Evolutionary conservation across 345 rosid genomes (phyloP), one percentile per base, ranked within the genome.

Genomic region (Hypericum androsaemum): DNA sequence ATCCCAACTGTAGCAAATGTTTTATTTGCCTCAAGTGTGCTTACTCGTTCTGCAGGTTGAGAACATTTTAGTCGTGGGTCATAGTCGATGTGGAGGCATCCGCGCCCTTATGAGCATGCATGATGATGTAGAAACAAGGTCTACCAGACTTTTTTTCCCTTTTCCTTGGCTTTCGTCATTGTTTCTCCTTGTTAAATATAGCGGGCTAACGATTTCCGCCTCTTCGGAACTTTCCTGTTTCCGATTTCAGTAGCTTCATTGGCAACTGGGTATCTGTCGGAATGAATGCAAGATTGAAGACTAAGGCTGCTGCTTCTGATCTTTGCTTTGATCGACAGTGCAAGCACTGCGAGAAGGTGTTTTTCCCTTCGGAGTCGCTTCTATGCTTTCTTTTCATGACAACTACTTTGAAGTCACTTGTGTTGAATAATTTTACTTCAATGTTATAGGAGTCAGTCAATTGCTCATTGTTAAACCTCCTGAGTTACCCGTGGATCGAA

Each of bases 1-100:
- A 22, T 22, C 4, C 32, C 32, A 22, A 22, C n/a, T n/a, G n/a
- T n/a, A 22, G 32, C 32, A 22, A 1, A 22, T 22, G 32, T 22
- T 22, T 22, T 22, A 22, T 22, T 22, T 22, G 1, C 32, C 32
- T 22, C 32, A 22, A 22, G 32, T 22, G 4, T 22, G 1, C 32
- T 55, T 48, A 13, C 32, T 10, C 12, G 9, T 50, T 60, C 67
- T 43, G 59, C 83, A 94, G 99, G 99, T 94, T 56, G 84, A 80
- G 67, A 88, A 94, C 67, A 79, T 94, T 65, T 74, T 94, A 55
- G 79, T 94, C 11, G 47, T 83, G 56, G 99, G 99, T 55, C 97
- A 94, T 74, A 94, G 99, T 75, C 56, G 89, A 22, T 94, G 99
- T 39, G 95, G 99, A 58, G 99, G 97, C 54, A 94, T 94, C 60